Conservation (phyloP, 257 asterid species). For the Coffea canephora region DNA sequence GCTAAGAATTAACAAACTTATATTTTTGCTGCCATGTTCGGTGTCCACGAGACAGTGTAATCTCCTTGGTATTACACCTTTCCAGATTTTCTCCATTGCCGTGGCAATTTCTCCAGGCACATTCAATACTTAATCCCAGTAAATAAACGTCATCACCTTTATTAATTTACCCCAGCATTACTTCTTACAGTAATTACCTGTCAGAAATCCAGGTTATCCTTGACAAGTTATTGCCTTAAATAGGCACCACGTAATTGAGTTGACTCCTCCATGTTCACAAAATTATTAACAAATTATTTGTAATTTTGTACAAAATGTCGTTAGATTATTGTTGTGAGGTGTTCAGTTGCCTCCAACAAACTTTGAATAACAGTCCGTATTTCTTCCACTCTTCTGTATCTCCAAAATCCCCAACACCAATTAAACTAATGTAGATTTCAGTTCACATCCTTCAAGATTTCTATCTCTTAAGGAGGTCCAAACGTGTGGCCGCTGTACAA, state of each 20-base stretch:
- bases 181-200: slow-evolving; percentile 42
- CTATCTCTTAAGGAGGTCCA: background rate
- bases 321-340: slow-evolving; percentile 44
- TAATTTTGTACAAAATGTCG: slow-evolving; percentile 15
- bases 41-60: slow-evolving; percentile 28
- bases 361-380: slow-evolving; percentile 29
- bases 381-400: slow-evolving; percentile 3
- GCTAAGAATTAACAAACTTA: background rate
- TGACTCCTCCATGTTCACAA: slow-evolving; percentile 16
- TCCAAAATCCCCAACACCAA: slow-evolving; percentile 17
- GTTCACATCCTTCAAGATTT: slow-evolving; percentile 17
- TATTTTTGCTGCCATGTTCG: slow-evolving; percentile 28
- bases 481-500: slow-evolving; percentile 14
- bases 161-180: slow-evolving; percentile 31
- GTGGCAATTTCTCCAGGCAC: slow-evolving; percentile 10
- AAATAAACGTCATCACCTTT: slow-evolving; percentile 26
- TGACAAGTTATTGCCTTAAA: slow-evolving; percentile 35
- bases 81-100: slow-evolving; percentile 2
- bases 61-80: slow-evolving; percentile 9
- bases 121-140: slow-evolving; percentile 9
- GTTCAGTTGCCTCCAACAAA: slow-evolving; percentile 50
- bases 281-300: background rate
- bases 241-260: slow-evolving; percentile 46
- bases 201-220: slow-evolving; percentile 26
- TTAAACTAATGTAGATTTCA: slow-evolving; percentile 5